Evolutionary conservation across 441 rosid genomes (phyloP).

Genomic region (Cnidoscolus chayamansa): DNA sequence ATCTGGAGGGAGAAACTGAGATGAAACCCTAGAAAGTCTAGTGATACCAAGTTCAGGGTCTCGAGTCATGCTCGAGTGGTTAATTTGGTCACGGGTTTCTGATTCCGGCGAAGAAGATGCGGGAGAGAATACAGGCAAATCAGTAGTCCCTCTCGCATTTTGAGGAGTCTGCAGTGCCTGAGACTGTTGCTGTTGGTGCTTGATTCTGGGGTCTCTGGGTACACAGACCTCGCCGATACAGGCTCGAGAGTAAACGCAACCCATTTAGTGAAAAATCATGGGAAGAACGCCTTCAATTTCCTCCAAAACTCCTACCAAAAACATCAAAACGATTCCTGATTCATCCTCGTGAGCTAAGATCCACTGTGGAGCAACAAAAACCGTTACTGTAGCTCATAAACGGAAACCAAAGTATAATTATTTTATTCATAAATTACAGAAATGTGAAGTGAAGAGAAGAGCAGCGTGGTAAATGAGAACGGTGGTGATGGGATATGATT

Average conservation of each 20-base stretch:
- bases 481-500: no score
- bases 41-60: constrained; percentile 76
- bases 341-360: background rate
- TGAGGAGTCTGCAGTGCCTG: constrained; percentile 4
- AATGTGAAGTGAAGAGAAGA: background rate
- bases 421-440: background rate
- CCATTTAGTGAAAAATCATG: constrained; percentile 47
- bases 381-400: constrained; percentile 17
- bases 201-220: constrained; percentile 55
- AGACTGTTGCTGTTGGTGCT: constrained; percentile 23
- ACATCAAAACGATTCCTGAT: background rate
- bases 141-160: constrained; percentile 25
- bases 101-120: constrained; percentile 41
- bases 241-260: constrained; percentile 89
- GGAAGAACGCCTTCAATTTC: background rate
- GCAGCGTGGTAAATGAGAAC: background rate
- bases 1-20: constrained; percentile 88
- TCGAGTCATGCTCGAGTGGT: constrained; percentile 35
- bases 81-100: constrained; percentile 54
- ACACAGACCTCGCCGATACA: constrained; percentile 92
- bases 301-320: constrained; percentile 1
- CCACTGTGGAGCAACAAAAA: constrained; percentile 7
- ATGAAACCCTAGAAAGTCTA: constrained; percentile 83
- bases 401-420: background rate
- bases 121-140: constrained; percentile 58